Evolutionary conservation across 2,329 filamentous ascomycete species (phyloP).

Genomic region (Cytospora leucostoma): DNA sequence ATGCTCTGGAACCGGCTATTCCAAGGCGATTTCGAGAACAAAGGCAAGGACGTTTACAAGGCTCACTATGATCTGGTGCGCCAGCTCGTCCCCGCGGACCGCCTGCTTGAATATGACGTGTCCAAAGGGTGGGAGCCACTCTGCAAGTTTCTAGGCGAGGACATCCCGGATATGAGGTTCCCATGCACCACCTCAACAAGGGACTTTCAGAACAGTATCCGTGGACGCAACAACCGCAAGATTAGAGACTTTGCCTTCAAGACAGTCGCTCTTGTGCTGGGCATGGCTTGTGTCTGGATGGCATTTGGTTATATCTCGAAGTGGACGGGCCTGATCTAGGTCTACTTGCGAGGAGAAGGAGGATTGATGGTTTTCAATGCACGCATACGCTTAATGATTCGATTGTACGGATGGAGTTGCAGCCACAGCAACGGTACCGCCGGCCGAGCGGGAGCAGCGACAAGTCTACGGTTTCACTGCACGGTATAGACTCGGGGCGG

Average conservation of each 20-base stretch:
- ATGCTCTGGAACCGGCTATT: constrained; percentile 26
- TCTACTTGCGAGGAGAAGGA: not conserved
- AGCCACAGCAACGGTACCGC: not conserved
- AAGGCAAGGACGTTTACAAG: constrained; percentile 23
- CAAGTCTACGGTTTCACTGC: not conserved
- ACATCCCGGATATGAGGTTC: constrained; percentile 38
- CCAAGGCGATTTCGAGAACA: constrained; percentile 26
- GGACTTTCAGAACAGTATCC: constrained; percentile 19
- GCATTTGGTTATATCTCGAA: constrained; percentile 23
- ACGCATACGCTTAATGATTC: not conserved
- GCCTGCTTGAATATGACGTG: constrained; percentile 41
- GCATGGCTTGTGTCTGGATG: constrained; percentile 24
- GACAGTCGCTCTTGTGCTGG: constrained; percentile 14
- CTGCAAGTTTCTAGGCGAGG: constrained; percentile 42
- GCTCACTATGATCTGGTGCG: constrained; percentile 23
- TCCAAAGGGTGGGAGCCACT: constrained; percentile 45
- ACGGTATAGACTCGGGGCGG: not conserved
- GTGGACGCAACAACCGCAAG: constrained; percentile 23
- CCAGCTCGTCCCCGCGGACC: constrained; percentile 36
- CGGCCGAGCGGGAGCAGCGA: not conserved
- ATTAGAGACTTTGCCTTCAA: constrained; percentile 13
- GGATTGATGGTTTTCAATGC: not conserved
- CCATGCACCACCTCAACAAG: constrained; percentile 37
- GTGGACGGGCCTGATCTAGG: constrained; percentile 20
- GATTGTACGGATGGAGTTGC: not conserved